Evolutionary conservation across 108 stramenopile genomes (phyloP).

Genomic region (Licmophora abbreviata): DNA sequence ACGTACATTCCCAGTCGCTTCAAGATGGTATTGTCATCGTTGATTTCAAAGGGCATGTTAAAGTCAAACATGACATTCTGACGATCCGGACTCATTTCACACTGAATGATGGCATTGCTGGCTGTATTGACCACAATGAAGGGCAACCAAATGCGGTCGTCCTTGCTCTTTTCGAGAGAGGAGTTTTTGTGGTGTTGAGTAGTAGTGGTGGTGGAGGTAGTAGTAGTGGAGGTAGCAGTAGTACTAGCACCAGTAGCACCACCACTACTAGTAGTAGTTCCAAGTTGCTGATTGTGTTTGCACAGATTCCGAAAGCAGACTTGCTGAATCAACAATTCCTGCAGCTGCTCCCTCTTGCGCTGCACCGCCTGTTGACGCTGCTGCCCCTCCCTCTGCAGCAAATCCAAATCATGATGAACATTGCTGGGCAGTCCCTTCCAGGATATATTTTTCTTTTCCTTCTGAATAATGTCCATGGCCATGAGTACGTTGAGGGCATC

Average conservation of each 20-base stretch:
- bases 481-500: constrained; percentile 94
- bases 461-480: constrained; percentile 93
- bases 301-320: constrained; percentile 82
- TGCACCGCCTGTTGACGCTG: constrained; percentile 33
- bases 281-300: constrained; percentile 47
- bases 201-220: background rate
- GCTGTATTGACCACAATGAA: constrained; percentile 89
- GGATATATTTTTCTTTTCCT: constrained; percentile 79
- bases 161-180: background rate
- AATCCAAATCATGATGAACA: constrained; percentile 35
- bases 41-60: constrained; percentile 85
- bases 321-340: constrained; percentile 81
- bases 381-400: constrained; percentile 37
- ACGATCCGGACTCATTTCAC: constrained; percentile 84
- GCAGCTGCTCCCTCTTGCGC: constrained; percentile 61
- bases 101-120: constrained; percentile 75
- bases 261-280: constrained; percentile 6
- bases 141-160: constrained; percentile 77
- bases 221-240: constrained; percentile 1
- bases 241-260: no score
- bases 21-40: constrained; percentile 91
- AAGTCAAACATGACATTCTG: constrained; percentile 91
- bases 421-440: constrained; percentile 81
- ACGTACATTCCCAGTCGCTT: constrained; percentile 85
- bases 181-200: background rate